A percentile compares a stretch with the other conserved stretches of the same genome.
These are phyloP conservation scores for Pichia kluyveri DNA, from an alignment of 805 yeast species.

Conservation along the genomic window DNA sequence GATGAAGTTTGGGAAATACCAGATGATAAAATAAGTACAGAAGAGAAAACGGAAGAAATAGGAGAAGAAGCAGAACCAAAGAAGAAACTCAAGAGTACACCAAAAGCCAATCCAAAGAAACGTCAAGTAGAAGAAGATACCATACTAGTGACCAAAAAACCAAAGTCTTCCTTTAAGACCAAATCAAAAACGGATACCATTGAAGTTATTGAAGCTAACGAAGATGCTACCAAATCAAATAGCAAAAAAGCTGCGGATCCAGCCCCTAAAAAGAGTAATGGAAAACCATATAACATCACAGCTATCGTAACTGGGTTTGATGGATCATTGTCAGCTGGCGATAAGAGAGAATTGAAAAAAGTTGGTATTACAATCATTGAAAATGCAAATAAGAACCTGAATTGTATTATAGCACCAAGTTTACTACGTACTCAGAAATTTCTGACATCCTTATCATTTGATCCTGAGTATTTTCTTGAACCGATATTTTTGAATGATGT, in stretches of 20 bases:
- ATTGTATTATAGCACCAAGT: conserved; percentile 66
- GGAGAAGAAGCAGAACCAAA: not conserved
- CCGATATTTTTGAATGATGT: conserved; percentile 47
- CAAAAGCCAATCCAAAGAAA: not conserved
- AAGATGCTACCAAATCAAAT: not conserved
- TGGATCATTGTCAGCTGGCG: conserved; percentile 33
- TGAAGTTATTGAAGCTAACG: not conserved
- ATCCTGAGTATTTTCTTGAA: conserved; percentile 41
- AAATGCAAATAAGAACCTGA: conserved; percentile 31
- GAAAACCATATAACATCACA: conserved; percentile 30
- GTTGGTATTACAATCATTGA: conserved; percentile 48
- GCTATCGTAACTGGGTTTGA: conserved; percentile 65
- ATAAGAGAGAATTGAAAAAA: conserved; percentile 32
- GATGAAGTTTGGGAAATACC: not conserved
- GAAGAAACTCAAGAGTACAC: not conserved
- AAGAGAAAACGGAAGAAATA: not conserved
- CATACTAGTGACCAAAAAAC: too few species aligned
- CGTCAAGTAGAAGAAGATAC: too few species aligned
- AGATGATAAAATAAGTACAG: not conserved
- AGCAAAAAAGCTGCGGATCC: not conserved
- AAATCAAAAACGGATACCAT: not conserved
- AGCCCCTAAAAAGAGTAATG: not conserved
- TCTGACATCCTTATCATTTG: conserved; percentile 55
- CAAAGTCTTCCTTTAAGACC: too few species aligned
- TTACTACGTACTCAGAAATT: conserved; percentile 85